Base-by-base conservation (phyloP, 768 basidiomycete genomes). In the Lactarius pseudohatsudake region DNA sequence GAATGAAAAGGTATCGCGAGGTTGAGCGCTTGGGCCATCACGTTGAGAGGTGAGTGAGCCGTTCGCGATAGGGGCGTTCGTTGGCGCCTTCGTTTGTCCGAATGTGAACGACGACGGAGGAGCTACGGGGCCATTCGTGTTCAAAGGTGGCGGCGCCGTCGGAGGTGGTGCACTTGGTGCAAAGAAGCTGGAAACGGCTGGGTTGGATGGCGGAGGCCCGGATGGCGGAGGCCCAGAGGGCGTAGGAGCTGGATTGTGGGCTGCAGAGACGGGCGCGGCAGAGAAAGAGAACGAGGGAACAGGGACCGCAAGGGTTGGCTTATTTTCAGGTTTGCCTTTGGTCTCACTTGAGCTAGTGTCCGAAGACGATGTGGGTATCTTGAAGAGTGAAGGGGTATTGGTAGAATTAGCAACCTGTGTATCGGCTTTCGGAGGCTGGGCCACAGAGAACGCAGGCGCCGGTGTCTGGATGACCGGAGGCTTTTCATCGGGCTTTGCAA, bases 111-210 rank as follows among this genome's bases (percentile, higher is more conserved):
- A 9, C n/a, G 62, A 65, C 3, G 64, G n/a, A 30, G 58, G 16
- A 43, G 59, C 26, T 22, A 50, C 47, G 20, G 54, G 32, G 30
- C 32, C 38, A 40, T 61, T 65, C 11, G 34, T 30, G 22, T 57
- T 60, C 36, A 66, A 22, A 0, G 55, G 26, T 28, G 57, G 50
- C 5, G 66, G 28, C 3, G 53, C 56, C 11, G 50, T 56, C 47
- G 54, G 34, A 28, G 64, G 28, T 55, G 62, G 47, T n/a, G 61
- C 13, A 28, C 43, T 56, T 41, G 62, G 72, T 36, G 73, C 32
- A 55, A 78, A 76, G 67, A 77, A 75, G 63, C 74, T 76, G 34
- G 78, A 72, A 28, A 73, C 58, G 22, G 70, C 38, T 8, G 69
- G 41, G 26, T 70, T 30, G 22, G 70, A 54, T 36, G 64, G n/a